Conservation (phyloP, 371 early-diverging fungal genomes). For the Mucor piriformis region DNA sequence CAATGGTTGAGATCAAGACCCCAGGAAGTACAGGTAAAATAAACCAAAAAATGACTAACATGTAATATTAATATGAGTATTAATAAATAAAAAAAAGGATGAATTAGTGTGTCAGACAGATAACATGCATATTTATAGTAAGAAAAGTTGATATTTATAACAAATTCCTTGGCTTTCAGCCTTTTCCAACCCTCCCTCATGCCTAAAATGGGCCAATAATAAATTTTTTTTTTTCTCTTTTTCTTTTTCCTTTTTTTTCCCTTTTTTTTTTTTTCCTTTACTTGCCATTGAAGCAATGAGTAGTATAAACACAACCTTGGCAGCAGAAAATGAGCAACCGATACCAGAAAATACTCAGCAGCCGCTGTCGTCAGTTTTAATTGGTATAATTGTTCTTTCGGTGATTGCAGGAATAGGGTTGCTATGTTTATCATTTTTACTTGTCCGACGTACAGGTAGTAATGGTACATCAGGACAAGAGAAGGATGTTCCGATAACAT, state of each 20-base stretch:
- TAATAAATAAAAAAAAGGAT: neutral
- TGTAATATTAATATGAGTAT: neutral
- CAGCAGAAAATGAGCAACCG: too few relatives aligned
- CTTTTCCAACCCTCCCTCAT: neutral
- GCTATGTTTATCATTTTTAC: slow-evolving; percentile 8
- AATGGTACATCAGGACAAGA: neutral
- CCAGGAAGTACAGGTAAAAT: slow-evolving; percentile 36
- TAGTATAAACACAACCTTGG: neutral
- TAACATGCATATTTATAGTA: neutral
- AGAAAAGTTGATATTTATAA: neutral
- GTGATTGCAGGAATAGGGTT: slow-evolving; percentile 16
- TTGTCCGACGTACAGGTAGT: slow-evolving; percentile 12
- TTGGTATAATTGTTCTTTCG: slow-evolving; percentile 19
- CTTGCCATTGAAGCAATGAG: neutral
- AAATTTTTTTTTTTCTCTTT: neutral
- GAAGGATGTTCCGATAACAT: slow-evolving; percentile 11
- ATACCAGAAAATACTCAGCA: too few relatives aligned
- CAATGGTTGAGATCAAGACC: slow-evolving; percentile 75
- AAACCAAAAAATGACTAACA: slow-evolving; percentile 28
- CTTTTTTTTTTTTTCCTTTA: neutral
- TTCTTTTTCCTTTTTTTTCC: neutral
- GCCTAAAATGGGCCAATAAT: neutral
- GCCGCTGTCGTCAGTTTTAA: neutral
- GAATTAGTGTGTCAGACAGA: neutral
- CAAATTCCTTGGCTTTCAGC: neutral